Percentiles rank a stretch among this genome's conserved stretches.
Conservation (phyloP, 2,329 filamentous ascomycete genomes). For the Myriosclerotinia scirpicola region DNA sequence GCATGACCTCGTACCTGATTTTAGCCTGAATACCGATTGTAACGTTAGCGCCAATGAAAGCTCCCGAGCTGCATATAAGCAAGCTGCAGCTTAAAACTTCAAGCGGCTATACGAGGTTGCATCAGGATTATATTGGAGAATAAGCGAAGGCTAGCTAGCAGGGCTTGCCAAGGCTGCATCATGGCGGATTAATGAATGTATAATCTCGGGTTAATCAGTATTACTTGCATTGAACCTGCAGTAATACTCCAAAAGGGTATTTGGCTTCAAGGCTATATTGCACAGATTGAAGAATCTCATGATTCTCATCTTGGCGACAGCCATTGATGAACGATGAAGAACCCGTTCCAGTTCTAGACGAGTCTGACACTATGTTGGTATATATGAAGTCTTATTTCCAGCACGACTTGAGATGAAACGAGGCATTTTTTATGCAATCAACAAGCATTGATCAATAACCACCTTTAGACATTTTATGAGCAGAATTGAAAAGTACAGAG, state of each 20-base stretch:
- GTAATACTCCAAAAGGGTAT: not conserved
- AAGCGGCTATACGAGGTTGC: slow-evolving; percentile 6
- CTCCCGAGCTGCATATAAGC: slow-evolving; percentile 6
- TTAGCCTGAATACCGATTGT: not conserved
- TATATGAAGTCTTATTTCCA: not conserved
- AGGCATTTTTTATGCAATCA: not conserved
- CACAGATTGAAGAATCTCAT: slow-evolving; percentile 2
- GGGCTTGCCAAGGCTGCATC: slow-evolving; percentile 9
- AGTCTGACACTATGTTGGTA: not conserved
- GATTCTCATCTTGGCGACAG: slow-evolving; percentile 6
- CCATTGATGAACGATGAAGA: not conserved
- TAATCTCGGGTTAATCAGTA: slow-evolving; percentile 3
- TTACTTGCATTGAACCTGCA: slow-evolving; percentile 1
- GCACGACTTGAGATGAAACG: not conserved
- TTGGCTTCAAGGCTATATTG: not conserved
- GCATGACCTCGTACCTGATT: slow-evolving; percentile 2
- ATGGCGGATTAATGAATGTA: not conserved
- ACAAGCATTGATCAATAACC: not conserved
- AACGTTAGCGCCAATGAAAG: not conserved
- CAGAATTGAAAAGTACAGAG: not conserved
- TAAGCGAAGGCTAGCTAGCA: not conserved
- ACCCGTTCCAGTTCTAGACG: not conserved
- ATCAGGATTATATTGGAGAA: not conserved
- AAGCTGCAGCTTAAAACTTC: not conserved
- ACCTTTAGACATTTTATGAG: no score